Base-by-base conservation (phyloP, 305 asterid species). In the Solanum hybrid region DNA sequence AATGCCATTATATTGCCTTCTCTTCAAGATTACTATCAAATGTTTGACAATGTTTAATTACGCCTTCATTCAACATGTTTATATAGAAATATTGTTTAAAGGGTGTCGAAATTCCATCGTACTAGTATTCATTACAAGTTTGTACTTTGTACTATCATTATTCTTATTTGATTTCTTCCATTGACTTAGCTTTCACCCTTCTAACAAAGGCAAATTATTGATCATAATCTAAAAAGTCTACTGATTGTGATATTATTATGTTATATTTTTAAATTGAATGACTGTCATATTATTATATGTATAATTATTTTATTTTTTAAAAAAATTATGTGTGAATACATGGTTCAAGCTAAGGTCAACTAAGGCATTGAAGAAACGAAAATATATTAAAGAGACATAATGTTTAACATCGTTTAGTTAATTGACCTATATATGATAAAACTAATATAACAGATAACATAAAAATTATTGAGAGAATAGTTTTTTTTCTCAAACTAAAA, bases 61-160 rank as follows among this genome's bases (percentile, higher is more conserved):
- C 26, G 4, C 39, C 39, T 42, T 81, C 8, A 81, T 81, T 40
- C 24, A 3, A 81, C 36, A 40, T 81, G 67, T 22, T 40, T 82
- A 82, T 42, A 82, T 42, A 82, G 67, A 80, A 79, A 71, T 71
- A 26, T 81, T 42, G 22, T 81, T 81, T 14, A 14, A 57, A 40
- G 67, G 36, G 36, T 80, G 34, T 6, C 8, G 5, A 1, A 20
- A 42, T 51, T 26, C 87, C 1, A 82, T 82, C 37, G 71, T 82
- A 82, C 87, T 40, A 81, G 36, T 42, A 81, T 26, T 28, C 86
- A 40, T 40, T 40, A 2, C 1, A 81, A 0, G 86, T 8, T 82
- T 82, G 87, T 82, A 82, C 87, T 82, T 82, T 82, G 87, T 82
- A 82, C 71, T 82, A 40, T 42, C 87, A 42, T 82, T 16, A 22